These are phyloP conservation scores for Datura wrightii DNA, from an alignment of 257 asterid species.

Conservation along the genomic window DNA sequence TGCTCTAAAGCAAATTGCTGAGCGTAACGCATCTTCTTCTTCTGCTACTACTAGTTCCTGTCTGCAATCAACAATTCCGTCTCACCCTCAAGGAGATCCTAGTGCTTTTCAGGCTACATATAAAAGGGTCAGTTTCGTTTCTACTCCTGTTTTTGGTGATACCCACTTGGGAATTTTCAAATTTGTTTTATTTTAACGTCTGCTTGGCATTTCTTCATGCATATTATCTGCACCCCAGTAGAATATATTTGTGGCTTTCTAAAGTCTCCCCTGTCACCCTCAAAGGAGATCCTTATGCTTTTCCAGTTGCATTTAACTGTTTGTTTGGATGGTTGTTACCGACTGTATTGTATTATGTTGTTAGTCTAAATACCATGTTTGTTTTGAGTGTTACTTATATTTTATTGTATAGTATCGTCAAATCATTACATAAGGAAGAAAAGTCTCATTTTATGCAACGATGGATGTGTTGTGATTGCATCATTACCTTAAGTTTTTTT, in stretches of 20 bases:
- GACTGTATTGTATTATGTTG: no score
- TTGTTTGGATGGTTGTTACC: no score
- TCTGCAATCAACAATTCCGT: not conserved
- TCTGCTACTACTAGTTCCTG: conserved; percentile 46
- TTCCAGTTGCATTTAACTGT: no score
- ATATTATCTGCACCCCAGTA: not conserved
- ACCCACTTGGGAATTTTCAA: not conserved
- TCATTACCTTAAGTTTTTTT: no score
- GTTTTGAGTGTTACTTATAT: no score
- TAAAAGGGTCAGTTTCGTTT: not conserved
- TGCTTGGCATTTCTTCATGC: not conserved
- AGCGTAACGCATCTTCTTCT: conserved; percentile 61
- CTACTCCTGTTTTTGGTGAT: not conserved
- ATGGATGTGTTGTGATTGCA: no score
- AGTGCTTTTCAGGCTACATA: not conserved
- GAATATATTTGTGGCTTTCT: not conserved
- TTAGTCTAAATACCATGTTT: no score
- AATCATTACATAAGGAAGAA: no score
- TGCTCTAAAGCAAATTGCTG: conserved; percentile 67
- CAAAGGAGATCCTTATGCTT: not conserved
- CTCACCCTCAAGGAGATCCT: not conserved
- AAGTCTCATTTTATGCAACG: no score
- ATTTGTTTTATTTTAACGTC: not conserved
- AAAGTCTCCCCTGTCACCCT: no score
- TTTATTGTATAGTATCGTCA: no score